Evolutionary conservation across 805 yeast species (phyloP).

Genomic region (Maudiozyma bulderi): DNA sequence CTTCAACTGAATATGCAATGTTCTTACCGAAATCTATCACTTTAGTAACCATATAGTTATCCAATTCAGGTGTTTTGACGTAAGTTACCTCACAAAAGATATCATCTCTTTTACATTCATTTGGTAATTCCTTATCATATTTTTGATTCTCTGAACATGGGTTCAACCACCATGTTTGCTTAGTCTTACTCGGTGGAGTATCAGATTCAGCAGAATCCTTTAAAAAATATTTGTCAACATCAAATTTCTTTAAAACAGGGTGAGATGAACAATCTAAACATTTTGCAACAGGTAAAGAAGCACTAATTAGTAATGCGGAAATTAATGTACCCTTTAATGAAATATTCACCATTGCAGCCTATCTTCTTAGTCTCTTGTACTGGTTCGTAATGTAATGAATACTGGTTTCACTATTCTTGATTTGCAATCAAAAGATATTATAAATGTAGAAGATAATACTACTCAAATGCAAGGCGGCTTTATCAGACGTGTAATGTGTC

Average conservation of each 20-base stretch:
- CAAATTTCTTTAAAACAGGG: conserved; percentile 18
- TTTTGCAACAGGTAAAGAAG: background rate
- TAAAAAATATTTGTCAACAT: conserved; percentile 28
- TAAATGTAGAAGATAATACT: too few species aligned
- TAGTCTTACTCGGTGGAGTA: conserved; percentile 75
- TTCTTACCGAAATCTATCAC: conserved; percentile 44
- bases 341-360: too few species aligned
- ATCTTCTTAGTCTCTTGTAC: too few species aligned
- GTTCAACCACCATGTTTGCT: conserved; percentile 58
- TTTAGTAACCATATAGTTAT: conserved; percentile 41
- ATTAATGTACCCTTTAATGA: too few species aligned
- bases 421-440: too few species aligned
- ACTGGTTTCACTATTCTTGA: too few species aligned
- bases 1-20: conserved; percentile 20
- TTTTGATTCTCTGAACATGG: conserved; percentile 44
- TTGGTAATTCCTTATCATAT: conserved; percentile 26
- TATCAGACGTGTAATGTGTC: too few species aligned
- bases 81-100: conserved; percentile 70
- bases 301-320: background rate
- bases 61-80: conserved; percentile 41
- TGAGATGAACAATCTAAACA: conserved; percentile 16
- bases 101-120: conserved; percentile 57
- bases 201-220: conserved; percentile 35
- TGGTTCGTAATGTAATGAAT: too few species aligned
- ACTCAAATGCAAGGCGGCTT: too few species aligned